A percentile compares a stretch with the other conserved stretches of the same genome.
Conservation (phyloP, 2,329 filamentous ascomycete genomes). For the Juglanconis sp. region DNA sequence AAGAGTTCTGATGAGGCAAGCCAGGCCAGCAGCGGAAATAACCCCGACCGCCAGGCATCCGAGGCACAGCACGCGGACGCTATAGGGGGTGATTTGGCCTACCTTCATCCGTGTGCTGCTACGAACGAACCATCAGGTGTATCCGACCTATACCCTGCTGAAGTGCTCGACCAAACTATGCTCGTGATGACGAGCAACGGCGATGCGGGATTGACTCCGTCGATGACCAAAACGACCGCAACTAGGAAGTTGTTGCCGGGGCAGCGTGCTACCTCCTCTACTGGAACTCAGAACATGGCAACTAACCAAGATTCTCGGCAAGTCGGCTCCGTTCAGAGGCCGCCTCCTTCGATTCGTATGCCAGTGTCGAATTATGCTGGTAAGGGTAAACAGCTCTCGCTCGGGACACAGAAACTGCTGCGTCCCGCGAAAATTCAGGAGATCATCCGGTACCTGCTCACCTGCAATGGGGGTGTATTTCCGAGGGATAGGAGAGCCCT, state of each 20-base stretch:
- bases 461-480: constrained; percentile 43
- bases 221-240: background rate
- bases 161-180: constrained; percentile 1
- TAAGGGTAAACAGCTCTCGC: constrained; percentile 9
- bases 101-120: background rate
- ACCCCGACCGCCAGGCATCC: background rate
- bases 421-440: constrained; percentile 33
- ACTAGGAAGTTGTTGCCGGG: background rate
- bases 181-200: background rate
- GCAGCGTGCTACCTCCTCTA: background rate
- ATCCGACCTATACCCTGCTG: constrained; percentile 11
- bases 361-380: background rate
- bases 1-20: background rate
- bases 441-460: constrained; percentile 40
- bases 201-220: background rate
- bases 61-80: background rate
- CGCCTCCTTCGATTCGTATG: background rate
- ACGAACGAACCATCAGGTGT: background rate
- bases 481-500: constrained; percentile 46
- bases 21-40: background rate
- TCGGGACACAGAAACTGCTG: constrained; percentile 3
- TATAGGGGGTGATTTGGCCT: background rate
- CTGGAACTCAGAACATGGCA: background rate
- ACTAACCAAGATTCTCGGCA: background rate
- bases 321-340: constrained; percentile 5